Base-by-base conservation (phyloP, 2,329 filamentous ascomycete species). In the Exophiala viscosa region DNA sequence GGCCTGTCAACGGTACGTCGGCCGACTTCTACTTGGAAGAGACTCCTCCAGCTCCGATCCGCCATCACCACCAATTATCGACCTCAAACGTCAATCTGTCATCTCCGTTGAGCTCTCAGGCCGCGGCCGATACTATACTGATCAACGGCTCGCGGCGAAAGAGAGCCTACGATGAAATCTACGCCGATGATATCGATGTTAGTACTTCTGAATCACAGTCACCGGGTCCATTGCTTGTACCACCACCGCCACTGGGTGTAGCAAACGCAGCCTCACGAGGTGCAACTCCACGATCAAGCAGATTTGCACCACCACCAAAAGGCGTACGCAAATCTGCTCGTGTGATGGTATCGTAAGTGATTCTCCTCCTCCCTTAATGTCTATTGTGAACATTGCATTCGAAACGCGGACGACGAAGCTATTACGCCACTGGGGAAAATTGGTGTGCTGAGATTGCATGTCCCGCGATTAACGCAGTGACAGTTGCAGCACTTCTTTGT, bases 331-430 rank as follows among this genome's bases (percentile, higher is more conserved):
- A 77, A 48, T 83, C 82, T 35, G 75, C 82, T 54, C 82, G 84
- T 60, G 78, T 86, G 65, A 87, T 87, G 71, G 80, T 78, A 68
- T 87, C 85, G 84, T 67, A 64, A 66, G 65, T 66, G n/a, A 44
- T 45, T 32, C 31, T 50, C 3, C 36, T 41, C 18, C 18, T 18
- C 5, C 28, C 50, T 48, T 14, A 11, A 45, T 36, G 34, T 32
- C 39, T 42, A 10, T n/a, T 20, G 20, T 33, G 32, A 35, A 45
- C 15, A 39, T 18, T 40, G 28, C 10, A 52, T 51, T 28, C 8
- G 5, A 28, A 28, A 5, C 23, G 23, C 23, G 23, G 23, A 7
- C 8, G 5, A 5, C 23, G 23, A 28, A 28, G 23, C 23, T 28
- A 28, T 28, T 28, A 28, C 8, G 23, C 23, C 23, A 28, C 23